Conservation (phyloP, 1,284 basidiomycete genomes). For the Ceratobasidium sp. region DNA sequence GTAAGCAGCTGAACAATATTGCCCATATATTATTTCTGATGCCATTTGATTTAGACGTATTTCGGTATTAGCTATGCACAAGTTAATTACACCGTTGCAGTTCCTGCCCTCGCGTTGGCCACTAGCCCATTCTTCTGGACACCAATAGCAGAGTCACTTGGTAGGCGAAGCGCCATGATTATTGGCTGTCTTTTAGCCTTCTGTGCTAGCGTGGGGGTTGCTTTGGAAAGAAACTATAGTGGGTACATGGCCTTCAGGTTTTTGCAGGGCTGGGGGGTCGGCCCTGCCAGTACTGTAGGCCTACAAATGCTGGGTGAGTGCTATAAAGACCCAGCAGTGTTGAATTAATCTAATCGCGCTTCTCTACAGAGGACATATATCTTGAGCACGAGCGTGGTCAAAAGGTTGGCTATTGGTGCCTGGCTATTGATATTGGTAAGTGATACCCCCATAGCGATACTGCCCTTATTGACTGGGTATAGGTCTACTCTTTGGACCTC, state of each 20-base stretch:
- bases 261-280: slow-evolving; percentile 51
- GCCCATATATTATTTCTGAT: not conserved
- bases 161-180: slow-evolving; percentile 48
- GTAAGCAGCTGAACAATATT: not conserved
- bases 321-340: not conserved
- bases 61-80: slow-evolving; percentile 47
- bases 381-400: slow-evolving; percentile 50
- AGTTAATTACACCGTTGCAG: slow-evolving; percentile 50
- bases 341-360: not conserved
- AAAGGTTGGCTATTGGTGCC: slow-evolving; percentile 50
- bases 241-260: slow-evolving; percentile 50
- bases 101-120: slow-evolving; percentile 49
- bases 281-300: slow-evolving; percentile 50
- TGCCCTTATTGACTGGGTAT: not conserved
- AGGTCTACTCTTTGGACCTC: slow-evolving; percentile 50
- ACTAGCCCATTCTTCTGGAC: slow-evolving; percentile 50
- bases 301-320: slow-evolving; percentile 47
- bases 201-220: slow-evolving; percentile 47
- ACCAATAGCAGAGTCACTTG: slow-evolving; percentile 49
- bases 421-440: slow-evolving; percentile 50
- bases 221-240: slow-evolving; percentile 43
- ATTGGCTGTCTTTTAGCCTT: slow-evolving; percentile 48
- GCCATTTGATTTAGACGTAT: slow-evolving; percentile 9
- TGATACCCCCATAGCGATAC: not conserved
- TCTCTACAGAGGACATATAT: slow-evolving; percentile 47